Conservation (phyloP, 2,329 filamentous ascomycete genomes). For the Verticillium tricorpus region DNA sequence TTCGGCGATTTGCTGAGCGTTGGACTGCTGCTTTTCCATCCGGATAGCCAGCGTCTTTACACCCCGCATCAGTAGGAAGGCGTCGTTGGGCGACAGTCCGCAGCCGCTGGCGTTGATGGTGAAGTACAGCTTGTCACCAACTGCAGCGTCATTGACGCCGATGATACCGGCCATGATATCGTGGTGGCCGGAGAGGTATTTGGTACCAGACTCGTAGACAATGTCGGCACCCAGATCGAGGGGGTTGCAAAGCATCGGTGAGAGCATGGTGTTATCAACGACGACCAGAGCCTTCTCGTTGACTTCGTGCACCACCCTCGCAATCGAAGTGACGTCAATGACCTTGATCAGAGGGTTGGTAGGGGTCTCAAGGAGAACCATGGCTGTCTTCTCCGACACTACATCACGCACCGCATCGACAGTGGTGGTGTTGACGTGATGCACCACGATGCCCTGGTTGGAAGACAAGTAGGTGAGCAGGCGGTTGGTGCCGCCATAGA, state of each 20-base stretch:
- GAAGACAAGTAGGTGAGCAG: slow-evolving; percentile 87
- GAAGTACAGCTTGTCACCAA: slow-evolving; percentile 91
- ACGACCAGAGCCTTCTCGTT: slow-evolving; percentile 79
- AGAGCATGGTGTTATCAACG: slow-evolving; percentile 99
- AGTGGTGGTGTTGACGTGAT: slow-evolving; percentile 91
- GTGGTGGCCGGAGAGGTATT: slow-evolving; percentile 96
- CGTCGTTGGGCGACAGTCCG: slow-evolving; percentile 90
- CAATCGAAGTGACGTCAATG: slow-evolving; percentile 81
- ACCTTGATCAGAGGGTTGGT: slow-evolving; percentile 99
- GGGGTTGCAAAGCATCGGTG: slow-evolving; percentile 88
- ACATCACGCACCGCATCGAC: slow-evolving; percentile 65
- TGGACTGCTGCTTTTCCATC: slow-evolving; percentile 97
- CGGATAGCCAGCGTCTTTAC: slow-evolving; percentile 96
- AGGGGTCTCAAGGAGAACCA: slow-evolving; percentile 94
- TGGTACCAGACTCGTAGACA: slow-evolving; percentile 96
- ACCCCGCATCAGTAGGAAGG: slow-evolving; percentile 89
- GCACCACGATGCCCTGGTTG: slow-evolving; percentile 87
- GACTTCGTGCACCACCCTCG: slow-evolving; percentile 67
- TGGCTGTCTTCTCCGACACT: slow-evolving; percentile 76
- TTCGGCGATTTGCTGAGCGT: slow-evolving; percentile 83
- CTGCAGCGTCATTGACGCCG: slow-evolving; percentile 74
- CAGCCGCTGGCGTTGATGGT: slow-evolving; percentile 96
- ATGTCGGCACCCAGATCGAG: slow-evolving; percentile 93
- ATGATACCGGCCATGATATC: slow-evolving; percentile 99
- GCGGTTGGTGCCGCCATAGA: slow-evolving; percentile 93